A percentile compares a stretch with the other conserved stretches of the same genome.
Evolutionary conservation across 2,329 filamentous ascomycete species (phyloP).

Genomic region (Chaetoscypha palmicola): DNA sequence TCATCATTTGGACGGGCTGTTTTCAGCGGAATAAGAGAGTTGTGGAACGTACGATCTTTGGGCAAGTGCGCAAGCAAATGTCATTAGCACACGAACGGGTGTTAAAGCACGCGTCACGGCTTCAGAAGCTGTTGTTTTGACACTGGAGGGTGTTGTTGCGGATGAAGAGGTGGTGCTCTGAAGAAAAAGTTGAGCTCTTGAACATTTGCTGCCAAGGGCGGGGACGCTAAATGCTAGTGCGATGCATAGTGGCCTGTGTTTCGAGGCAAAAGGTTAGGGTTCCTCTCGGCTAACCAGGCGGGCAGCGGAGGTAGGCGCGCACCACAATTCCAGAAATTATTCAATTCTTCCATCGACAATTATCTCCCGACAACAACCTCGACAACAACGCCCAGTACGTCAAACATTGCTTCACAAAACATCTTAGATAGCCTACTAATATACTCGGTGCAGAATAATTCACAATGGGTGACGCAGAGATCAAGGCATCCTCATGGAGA

Average conservation of each 20-base stretch:
- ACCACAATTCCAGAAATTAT: constrained; percentile 14
- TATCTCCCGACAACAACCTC: constrained; percentile 26
- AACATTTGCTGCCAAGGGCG: not conserved
- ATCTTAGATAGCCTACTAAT: constrained; percentile 23
- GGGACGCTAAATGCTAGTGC: constrained; percentile 12
- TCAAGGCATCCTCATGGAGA: constrained; percentile 82
- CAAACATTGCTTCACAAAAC: constrained; percentile 14
- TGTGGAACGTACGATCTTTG: constrained; percentile 7
- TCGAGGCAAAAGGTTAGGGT: constrained; percentile 15
- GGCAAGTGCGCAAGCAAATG: no score
- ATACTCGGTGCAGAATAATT: constrained; percentile 41
- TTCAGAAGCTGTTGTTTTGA: no score
- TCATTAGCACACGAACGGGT: no score
- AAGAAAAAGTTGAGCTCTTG: not conserved
- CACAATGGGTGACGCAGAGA: constrained; percentile 77
- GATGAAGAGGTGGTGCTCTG: no score
- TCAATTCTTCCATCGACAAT: no score
- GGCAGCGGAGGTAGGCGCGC: constrained; percentile 14
- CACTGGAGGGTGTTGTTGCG: no score
- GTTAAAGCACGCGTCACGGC: no score
- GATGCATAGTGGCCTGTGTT: constrained; percentile 15
- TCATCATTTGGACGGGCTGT: constrained; percentile 72
- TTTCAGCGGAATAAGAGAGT: constrained; percentile 4
- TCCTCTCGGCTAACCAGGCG: constrained; percentile 13
- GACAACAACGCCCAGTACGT: constrained; percentile 30